These are phyloP conservation scores for Fraxinus floribunda DNA, from an alignment of 305 asterid species.

Conservation along the genomic window DNA sequence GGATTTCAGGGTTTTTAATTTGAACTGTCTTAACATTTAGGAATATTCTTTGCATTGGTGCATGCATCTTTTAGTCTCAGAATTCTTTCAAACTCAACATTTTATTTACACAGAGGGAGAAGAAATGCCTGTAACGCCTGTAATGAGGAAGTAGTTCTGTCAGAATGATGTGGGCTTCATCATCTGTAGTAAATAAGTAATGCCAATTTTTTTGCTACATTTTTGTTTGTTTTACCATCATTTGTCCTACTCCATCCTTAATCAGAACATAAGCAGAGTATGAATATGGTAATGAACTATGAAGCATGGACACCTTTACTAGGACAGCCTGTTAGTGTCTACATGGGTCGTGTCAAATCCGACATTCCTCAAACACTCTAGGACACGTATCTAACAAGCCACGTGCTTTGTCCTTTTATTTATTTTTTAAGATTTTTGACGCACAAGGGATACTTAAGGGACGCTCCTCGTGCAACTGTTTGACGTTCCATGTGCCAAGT, in stretches of 20 bases:
- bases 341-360: neutral
- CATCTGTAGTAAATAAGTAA: neutral
- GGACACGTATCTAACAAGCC: neutral
- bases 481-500: neutral
- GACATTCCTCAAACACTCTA: neutral
- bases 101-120: neutral
- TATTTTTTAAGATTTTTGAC: no score
- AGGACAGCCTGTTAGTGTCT: neutral
- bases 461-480: neutral
- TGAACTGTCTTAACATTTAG: neutral
- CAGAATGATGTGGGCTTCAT: neutral
- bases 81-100: neutral
- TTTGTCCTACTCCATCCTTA: neutral
- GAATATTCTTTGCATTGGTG: neutral
- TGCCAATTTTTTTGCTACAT: neutral
- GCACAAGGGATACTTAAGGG: neutral
- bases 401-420: neutral
- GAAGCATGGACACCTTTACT: neutral
- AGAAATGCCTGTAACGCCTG: neutral
- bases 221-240: neutral
- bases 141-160: neutral
- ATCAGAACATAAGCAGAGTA: neutral
- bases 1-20: neutral
- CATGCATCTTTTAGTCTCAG: neutral
- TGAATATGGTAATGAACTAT: neutral